Conservation (phyloP, 805 yeast genomes). For the Candida jianshihensis region DNA sequence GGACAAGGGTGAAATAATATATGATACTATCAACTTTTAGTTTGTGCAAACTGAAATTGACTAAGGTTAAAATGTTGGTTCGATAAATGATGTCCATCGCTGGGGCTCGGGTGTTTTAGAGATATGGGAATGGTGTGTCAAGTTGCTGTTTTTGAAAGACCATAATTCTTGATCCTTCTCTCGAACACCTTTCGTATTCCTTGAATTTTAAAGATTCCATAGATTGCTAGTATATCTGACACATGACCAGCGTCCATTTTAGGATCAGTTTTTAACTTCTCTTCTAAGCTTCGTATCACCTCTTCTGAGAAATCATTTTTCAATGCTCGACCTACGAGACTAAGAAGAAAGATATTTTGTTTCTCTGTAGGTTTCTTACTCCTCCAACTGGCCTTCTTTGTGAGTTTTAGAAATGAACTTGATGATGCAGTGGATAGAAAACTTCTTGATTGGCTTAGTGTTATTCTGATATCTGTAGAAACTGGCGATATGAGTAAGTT, state of each 20-base stretch:
- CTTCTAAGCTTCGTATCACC: neutral
- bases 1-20: too few relatives aligned
- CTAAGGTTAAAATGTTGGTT: too few relatives aligned
- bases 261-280: neutral
- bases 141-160: neutral
- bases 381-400: neutral
- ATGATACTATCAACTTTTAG: too few relatives aligned
- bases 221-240: neutral
- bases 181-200: neutral
- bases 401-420: neutral
- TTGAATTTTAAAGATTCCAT: neutral
- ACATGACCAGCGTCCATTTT: neutral
- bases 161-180: neutral
- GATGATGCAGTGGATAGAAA: neutral
- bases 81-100: too few relatives aligned
- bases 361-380: neutral
- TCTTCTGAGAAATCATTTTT: neutral
- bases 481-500: constrained; percentile 16
- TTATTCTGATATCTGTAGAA: constrained; percentile 18
- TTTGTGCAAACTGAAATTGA: too few relatives aligned
- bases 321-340: neutral
- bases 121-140: neutral
- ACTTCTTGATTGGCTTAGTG: constrained; percentile 6
- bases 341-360: neutral
- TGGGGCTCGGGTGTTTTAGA: too few relatives aligned